Percentiles rank a stretch among this genome's conserved stretches.
phyloP scores from a whole-genome alignment of 139 green algal genomes.

The Nannochloris sp. region DNA sequence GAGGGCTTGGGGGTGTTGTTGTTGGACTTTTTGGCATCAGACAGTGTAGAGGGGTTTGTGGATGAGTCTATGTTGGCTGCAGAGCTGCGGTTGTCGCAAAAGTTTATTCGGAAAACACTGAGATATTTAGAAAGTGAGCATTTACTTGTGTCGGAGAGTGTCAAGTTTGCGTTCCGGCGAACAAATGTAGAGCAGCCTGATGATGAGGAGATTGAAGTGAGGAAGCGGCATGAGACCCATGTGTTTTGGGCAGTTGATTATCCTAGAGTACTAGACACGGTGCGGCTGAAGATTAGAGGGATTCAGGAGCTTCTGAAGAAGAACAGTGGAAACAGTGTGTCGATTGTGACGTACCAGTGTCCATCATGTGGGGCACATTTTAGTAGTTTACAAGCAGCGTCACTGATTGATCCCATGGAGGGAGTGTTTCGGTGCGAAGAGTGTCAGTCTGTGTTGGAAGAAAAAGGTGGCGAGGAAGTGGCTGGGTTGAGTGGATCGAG shows the following conservation, averaged over 20 bases:
- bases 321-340: conserved; percentile 14
- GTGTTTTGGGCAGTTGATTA: conserved; percentile 25
- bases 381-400: conserved; percentile 17
- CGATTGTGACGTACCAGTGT: conserved; percentile 23
- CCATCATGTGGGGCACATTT: conserved; percentile 16
- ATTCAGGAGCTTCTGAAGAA: conserved; percentile 13
- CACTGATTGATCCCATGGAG: conserved; percentile 17
- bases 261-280: conserved; percentile 15
- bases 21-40: conserved; percentile 20
- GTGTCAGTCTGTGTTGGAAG: conserved; percentile 18
- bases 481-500: not conserved
- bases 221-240: conserved; percentile 19
- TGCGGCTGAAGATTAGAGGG: conserved; percentile 22
- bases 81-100: conserved; percentile 11
- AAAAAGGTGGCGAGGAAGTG: not conserved
- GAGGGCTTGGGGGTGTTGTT: conserved; percentile 21
- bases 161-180: conserved; percentile 11
- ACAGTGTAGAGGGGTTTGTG: conserved; percentile 20
- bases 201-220: conserved; percentile 17
- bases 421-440: conserved; percentile 27
- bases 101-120: conserved; percentile 24
- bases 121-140: conserved; percentile 26
- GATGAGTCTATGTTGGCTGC: conserved; percentile 10
- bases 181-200: conserved; percentile 17
- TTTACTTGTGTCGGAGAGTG: conserved; percentile 14